Base-by-base conservation (phyloP, 2,329 filamentous ascomycete species). In the Alternaria incomplexa region DNA sequence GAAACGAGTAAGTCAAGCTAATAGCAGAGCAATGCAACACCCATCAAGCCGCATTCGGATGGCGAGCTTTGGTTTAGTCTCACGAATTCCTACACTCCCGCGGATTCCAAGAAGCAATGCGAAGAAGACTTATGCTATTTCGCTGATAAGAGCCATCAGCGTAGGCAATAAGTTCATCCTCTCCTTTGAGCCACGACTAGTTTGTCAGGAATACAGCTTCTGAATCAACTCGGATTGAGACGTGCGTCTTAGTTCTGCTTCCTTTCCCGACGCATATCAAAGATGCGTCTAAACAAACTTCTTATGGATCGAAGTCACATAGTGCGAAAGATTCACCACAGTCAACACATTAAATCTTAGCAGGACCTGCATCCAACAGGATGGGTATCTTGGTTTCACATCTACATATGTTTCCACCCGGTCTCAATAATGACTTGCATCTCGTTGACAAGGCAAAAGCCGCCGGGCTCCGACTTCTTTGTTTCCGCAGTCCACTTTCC, bases 401-500 rank as follows among this genome's bases (percentile, higher is more conserved):
- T 5, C 70, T 62, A 81, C 9, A 80, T 69, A 62, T 80, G 79
- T 56, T 70, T 73, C 79, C 79, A 81, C 3, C 79, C 79, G 23
- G 73, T 73, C 54, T 72, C 73, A 25, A 69, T 56, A 46, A 81
- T 58, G 20, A 81, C 65, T 61, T 81, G 79, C 79, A 80, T 81
- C 67, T 81, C 79, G 62, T 81, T 74, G 17, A 81, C 63, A 28
- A 81, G 45, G 48, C 79, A 81, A 57, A 70, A 76, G 10, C 58
- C 66, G 1, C 77, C 79, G 0, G 50, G 54, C 62, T 81, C 79
- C 30, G 22, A 54, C 25, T 46, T 53, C 15, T 46, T 45, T 3
- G 44, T 69, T 60, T 45, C 50, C 20, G 51, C 28, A 51, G 5
- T 44, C 68, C 70, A 72, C 26, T 44, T 56, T 15, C 17, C 20